A percentile compares a stretch with the other conserved stretches of the same genome.
Evolutionary conservation across 306 rosid genomes (phyloP).

Genomic region (Quercus rubra): DNA sequence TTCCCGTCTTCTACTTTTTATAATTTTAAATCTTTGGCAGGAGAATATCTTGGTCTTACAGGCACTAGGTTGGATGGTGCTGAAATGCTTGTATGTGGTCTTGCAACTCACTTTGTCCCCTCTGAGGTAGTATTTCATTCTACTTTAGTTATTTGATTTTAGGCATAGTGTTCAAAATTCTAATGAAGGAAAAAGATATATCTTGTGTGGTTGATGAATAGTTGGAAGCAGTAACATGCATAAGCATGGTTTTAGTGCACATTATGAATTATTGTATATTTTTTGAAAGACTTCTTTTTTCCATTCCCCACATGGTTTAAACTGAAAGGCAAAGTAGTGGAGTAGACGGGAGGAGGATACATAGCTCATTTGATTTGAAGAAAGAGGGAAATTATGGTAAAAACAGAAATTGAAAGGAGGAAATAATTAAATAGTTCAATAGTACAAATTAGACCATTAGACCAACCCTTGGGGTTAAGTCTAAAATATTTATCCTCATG

Average conservation of each 20-base stretch:
- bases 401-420: too few species aligned
- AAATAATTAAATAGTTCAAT: not conserved
- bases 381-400: too few species aligned
- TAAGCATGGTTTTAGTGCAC: not conserved
- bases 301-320: too few species aligned
- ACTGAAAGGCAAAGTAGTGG: too few species aligned
- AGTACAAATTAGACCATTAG: too few species aligned
- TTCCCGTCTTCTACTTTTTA: not conserved
- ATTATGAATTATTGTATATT: too few species aligned
- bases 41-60: slow-evolving; percentile 90
- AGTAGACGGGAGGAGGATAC: too few species aligned
- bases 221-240: not conserved
- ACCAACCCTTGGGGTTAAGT: not conserved
- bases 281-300: too few species aligned
- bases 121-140: slow-evolving; percentile 50
- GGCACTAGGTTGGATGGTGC: slow-evolving; percentile 94
- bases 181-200: not conserved
- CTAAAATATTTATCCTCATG: not conserved
- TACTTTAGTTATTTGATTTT: not conserved
- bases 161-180: not conserved
- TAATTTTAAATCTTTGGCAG: slow-evolving; percentile 49
- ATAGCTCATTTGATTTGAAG: too few species aligned
- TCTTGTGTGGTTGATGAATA: not conserved
- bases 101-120: slow-evolving; percentile 90
- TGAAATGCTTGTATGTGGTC: slow-evolving; percentile 93